These are phyloP conservation scores for Fonsecaea pedrosoi DNA, from an alignment of 2,329 filamentous ascomycete species.

Conservation along the genomic window DNA sequence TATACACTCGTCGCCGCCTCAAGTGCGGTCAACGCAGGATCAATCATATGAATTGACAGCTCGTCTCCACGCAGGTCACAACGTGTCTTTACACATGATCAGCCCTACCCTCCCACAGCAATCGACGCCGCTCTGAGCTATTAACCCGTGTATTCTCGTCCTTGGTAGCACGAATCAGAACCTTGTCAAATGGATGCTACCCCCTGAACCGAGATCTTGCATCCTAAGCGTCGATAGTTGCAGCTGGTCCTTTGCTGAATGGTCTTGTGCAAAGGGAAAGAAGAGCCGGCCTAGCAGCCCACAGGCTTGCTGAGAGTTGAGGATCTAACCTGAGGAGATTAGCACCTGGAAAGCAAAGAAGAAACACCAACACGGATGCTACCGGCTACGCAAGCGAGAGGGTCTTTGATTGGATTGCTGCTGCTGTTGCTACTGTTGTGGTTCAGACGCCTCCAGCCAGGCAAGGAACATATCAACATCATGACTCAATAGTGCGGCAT, in stretches of 20 bases:
- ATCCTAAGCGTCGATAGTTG: background rate
- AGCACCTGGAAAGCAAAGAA: background rate
- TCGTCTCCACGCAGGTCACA: background rate
- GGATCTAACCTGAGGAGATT: background rate
- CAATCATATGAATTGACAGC: background rate
- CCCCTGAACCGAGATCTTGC: slow-evolving; percentile 2
- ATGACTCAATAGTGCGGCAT: background rate
- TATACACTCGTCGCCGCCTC: background rate
- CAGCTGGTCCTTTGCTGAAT: background rate
- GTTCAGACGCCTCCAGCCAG: background rate
- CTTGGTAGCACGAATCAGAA: background rate
- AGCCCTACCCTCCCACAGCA: background rate
- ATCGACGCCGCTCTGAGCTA: background rate
- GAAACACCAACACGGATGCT: background rate
- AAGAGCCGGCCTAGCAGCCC: background rate
- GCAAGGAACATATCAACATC: slow-evolving; percentile 1
- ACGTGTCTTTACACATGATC: background rate
- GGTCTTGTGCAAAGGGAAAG: background rate
- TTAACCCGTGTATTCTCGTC: background rate
- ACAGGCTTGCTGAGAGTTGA: background rate
- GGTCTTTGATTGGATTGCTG: background rate
- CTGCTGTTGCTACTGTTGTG: background rate
- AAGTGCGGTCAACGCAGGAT: background rate
- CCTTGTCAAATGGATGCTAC: background rate
- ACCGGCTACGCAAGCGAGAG: background rate